These are phyloP conservation scores for Stylonectria norvegica DNA, from an alignment of 2,329 filamentous ascomycete species.

Conservation along the genomic window DNA sequence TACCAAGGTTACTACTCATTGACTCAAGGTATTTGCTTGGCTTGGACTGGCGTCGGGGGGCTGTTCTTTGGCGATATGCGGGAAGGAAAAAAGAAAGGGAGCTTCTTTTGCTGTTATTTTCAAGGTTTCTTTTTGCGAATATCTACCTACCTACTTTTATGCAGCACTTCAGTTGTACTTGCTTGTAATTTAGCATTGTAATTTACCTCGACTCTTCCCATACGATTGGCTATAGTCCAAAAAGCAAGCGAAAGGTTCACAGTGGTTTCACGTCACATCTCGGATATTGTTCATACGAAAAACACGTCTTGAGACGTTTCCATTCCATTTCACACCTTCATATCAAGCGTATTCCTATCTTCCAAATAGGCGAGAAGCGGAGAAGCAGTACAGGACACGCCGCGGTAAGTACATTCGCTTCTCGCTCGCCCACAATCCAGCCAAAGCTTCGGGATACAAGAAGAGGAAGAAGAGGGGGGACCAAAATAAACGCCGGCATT, in stretches of 20 bases:
- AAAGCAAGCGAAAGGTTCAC: not conserved
- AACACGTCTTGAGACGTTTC: no score
- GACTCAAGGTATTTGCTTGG: no score
- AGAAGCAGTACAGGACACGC: no score
- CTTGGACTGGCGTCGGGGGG: no score
- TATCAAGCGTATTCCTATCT: no score
- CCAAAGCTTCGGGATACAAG: not conserved
- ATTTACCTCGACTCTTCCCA: conserved; percentile 10
- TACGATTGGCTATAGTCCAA: no score
- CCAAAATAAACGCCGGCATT: not conserved
- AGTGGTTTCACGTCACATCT: no score
- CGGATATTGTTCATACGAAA: no score
- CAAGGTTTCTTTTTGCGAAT: conserved; percentile 11
- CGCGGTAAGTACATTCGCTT: no score
- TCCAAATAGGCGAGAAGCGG: no score
- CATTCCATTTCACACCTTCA: no score
- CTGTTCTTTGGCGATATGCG: conserved; percentile 11
- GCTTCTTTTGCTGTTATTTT: conserved; percentile 7
- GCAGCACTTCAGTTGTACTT: conserved; percentile 6
- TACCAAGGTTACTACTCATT: no score
- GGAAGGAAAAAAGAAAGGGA: conserved; percentile 9
- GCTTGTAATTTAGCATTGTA: conserved; percentile 22
- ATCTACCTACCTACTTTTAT: conserved; percentile 14
- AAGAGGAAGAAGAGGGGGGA: not conserved
- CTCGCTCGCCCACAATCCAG: not conserved